phyloP scores from a whole-genome alignment of 169 alveolate species.

The Plasmodium vinckei region DNA sequence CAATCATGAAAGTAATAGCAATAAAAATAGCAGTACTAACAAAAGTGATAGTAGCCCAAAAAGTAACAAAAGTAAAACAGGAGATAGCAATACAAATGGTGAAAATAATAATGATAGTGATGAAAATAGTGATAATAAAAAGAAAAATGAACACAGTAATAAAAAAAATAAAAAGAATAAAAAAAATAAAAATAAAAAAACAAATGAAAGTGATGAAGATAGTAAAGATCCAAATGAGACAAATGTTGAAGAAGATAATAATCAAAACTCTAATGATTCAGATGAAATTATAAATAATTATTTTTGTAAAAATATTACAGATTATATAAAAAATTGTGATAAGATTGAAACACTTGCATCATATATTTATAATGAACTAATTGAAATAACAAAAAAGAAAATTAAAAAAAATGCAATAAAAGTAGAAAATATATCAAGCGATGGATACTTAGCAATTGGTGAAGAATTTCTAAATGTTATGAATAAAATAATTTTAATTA shows the following conservation, averaged over 20 bases:
- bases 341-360: constrained; percentile 32
- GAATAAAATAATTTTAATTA: constrained; percentile 31
- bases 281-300: constrained; percentile 45
- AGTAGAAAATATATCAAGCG: constrained; percentile 9
- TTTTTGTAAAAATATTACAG: constrained; percentile 43
- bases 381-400: constrained; percentile 67
- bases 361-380: constrained; percentile 34
- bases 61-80: background rate
- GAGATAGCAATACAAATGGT: background rate
- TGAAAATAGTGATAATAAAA: background rate
- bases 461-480: constrained; percentile 53
- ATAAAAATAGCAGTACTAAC: background rate
- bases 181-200: background rate
- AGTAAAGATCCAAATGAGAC: background rate
- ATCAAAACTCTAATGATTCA: background rate
- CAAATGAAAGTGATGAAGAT: background rate
- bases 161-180: background rate
- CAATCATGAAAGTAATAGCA: background rate
- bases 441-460: constrained; percentile 31
- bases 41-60: background rate
- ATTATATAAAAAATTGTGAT: constrained; percentile 42
- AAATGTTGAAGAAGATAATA: background rate
- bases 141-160: constrained; percentile 1
- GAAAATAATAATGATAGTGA: background rate
- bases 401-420: constrained; percentile 53